phyloP scores from a whole-genome alignment of 257 asterid genomes.

The Oldenlandia corymbosa region DNA sequence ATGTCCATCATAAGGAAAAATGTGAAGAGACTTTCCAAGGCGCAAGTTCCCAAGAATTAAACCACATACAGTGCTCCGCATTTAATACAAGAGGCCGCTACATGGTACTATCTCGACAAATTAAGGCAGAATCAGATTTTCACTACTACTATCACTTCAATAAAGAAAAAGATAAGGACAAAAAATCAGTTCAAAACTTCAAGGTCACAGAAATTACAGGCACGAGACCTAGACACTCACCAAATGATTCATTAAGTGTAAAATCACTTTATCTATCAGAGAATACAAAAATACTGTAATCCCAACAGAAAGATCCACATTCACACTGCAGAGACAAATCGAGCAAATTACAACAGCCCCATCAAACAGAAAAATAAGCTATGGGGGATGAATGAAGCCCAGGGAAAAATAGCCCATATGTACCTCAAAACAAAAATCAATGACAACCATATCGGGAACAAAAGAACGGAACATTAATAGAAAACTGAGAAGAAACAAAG shows the following conservation, averaged over 20 bases:
- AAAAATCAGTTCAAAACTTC: too few relatives aligned
- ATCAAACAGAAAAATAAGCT: conserved; percentile 4
- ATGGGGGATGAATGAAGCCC: not conserved
- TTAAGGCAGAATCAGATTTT: too few relatives aligned
- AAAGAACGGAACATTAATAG: not conserved
- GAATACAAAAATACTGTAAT: not conserved
- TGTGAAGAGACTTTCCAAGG: too few relatives aligned
- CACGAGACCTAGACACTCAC: too few relatives aligned
- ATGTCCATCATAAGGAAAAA: too few relatives aligned
- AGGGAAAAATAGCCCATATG: not conserved
- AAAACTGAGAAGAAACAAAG: not conserved
- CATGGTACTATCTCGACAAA: too few relatives aligned
- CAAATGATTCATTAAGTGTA: not conserved
- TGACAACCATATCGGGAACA: conserved; percentile 6
- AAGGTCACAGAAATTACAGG: too few relatives aligned
- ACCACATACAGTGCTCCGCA: too few relatives aligned
- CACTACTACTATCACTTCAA: too few relatives aligned
- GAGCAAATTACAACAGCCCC: conserved; percentile 13
- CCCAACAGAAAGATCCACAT: not conserved
- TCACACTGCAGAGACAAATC: not conserved
- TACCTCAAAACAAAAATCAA: conserved; percentile 14
- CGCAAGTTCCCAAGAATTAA: too few relatives aligned
- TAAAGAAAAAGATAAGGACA: too few relatives aligned
- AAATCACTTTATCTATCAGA: not conserved
- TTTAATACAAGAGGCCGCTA: too few relatives aligned